Conservation (phyloP, 2,329 filamentous ascomycete species). For the Aureobasidium sp. region DNA sequence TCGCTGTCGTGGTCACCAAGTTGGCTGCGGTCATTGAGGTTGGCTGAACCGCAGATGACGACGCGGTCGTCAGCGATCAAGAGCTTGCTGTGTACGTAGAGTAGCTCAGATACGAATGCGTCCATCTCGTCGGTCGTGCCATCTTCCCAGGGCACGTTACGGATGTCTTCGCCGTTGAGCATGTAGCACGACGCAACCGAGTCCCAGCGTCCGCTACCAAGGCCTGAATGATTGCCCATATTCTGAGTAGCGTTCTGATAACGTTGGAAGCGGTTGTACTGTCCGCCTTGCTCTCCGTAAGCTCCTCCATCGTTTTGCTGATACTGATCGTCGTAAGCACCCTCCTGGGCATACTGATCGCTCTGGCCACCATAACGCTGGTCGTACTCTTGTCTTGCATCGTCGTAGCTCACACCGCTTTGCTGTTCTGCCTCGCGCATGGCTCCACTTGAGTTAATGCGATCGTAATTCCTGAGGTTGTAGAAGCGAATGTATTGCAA, state of each 20-base stretch:
- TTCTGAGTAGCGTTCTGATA: conserved; percentile 65
- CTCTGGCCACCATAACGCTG: conserved; percentile 37
- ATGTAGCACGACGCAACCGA: conserved; percentile 77
- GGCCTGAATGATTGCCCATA: conserved; percentile 40
- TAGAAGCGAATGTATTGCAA: conserved; percentile 73
- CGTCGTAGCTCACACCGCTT: conserved; percentile 61
- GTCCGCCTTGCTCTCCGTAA: conserved; percentile 23
- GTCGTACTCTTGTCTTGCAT: conserved; percentile 58
- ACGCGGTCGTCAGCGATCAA: conserved; percentile 76
- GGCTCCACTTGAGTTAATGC: conserved; percentile 63
- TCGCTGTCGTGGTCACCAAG: conserved; percentile 80
- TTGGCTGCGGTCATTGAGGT: conserved; percentile 67
- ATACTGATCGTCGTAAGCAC: neutral
- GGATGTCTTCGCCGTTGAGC: conserved; percentile 65
- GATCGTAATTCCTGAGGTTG: conserved; percentile 77
- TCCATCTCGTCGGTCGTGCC: conserved; percentile 51
- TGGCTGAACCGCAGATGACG: conserved; percentile 73
- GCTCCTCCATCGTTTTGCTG: conserved; percentile 17
- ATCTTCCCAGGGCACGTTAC: conserved; percentile 54
- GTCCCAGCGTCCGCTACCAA: conserved; percentile 57
- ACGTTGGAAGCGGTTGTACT: conserved; percentile 46
- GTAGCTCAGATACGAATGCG: conserved; percentile 56
- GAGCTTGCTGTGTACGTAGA: conserved; percentile 62
- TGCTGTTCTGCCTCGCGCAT: conserved; percentile 55
- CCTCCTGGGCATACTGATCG: conserved; percentile 28